phyloP scores from a whole-genome alignment of 1,139 yeast species.

The Yamadazyma triangularis region DNA sequence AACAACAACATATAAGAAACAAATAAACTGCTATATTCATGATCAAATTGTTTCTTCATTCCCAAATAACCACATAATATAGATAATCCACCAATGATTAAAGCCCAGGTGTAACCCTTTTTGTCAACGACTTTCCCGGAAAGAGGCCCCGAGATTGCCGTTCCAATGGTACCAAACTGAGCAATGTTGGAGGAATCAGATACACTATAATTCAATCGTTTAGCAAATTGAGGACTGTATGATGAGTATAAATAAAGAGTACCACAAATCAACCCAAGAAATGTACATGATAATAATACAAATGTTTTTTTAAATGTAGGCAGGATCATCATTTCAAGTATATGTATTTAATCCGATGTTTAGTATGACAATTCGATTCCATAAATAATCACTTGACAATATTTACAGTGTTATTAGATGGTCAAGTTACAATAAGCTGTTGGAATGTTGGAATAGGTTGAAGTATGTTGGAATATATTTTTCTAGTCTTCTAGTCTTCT shows the following conservation, averaged over 20 bases:
- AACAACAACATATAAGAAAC: conserved; percentile 36
- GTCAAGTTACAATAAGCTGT: too few relatives aligned
- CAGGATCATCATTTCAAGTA: conserved; percentile 16
- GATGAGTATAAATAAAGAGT: conserved; percentile 58
- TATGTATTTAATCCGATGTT: too few relatives aligned
- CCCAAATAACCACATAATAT: conserved; percentile 44
- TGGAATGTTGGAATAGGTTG: too few relatives aligned
- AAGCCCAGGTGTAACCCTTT: conserved; percentile 44
- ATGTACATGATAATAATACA: conserved; percentile 42
- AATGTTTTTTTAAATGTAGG: conserved; percentile 28
- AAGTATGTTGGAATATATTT: too few relatives aligned
- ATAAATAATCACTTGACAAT: too few relatives aligned
- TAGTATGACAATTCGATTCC: too few relatives aligned
- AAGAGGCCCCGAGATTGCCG: conserved; percentile 52
- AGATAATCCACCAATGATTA: conserved; percentile 39
- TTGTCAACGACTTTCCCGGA: conserved; percentile 59
- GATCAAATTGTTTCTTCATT: conserved; percentile 43
- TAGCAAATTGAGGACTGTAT: conserved; percentile 62
- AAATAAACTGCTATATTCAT: conserved; percentile 21
- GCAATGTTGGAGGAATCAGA: conserved; percentile 55
- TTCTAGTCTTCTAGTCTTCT: too few relatives aligned
- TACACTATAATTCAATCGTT: conserved; percentile 45
- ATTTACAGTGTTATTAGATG: too few relatives aligned
- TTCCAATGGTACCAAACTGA: conserved; percentile 55
- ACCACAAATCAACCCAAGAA: conserved; percentile 54